Base-by-base conservation (phyloP, 2,329 filamentous ascomycete species). In the Colletotrichum falcatum region DNA sequence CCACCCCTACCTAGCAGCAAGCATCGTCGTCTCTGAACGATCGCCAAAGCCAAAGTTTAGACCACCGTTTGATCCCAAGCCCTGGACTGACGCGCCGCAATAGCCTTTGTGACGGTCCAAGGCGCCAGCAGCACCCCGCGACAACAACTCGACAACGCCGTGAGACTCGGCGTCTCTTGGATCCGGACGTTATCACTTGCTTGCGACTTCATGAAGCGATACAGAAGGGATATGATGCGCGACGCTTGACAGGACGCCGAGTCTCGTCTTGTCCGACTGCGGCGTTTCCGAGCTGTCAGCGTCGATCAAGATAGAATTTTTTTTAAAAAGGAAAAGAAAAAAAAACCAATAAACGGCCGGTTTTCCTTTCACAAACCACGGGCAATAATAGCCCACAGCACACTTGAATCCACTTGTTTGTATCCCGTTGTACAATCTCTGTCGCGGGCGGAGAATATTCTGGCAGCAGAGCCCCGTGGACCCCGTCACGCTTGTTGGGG, bases 371-470 rank as follows among this genome's bases (percentile, higher is more conserved):
- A 60, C 46, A 42, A 26, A n/a, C 23, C 46, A 62, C 51, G 46
- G 35, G n/a, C n/a, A n/a, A 35, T 23, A 37, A 66, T 23, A 48
- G 55, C 39, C 66, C 23, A 61, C 14, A 66, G 51, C 55, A 63
- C 67, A 62, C 64, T 46, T 23, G 51, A 66, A 65, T 53, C 56
- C 68, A 67, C 68, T 48, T 30, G 37, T 28, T 56, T 55, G 49
- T 39, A 55, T 23, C 64, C 53, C 68, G 68, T 71, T 44, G 58
- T 39, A 71, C 68, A 68, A 68, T 71, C 53, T 71, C 65, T 63
- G 68, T 71, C 68, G 39, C 65, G 68, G 65, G 64, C 68, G 68
- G 68, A 71, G 68, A 71, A 71, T 71, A 71, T 71, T 68, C 58
- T 63, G 68, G 67, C 62, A 62, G 67, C 64, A 67, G 53, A 71